Evolutionary conservation across 805 yeast species (phyloP).

Genomic region (Kuraishia borneana): DNA sequence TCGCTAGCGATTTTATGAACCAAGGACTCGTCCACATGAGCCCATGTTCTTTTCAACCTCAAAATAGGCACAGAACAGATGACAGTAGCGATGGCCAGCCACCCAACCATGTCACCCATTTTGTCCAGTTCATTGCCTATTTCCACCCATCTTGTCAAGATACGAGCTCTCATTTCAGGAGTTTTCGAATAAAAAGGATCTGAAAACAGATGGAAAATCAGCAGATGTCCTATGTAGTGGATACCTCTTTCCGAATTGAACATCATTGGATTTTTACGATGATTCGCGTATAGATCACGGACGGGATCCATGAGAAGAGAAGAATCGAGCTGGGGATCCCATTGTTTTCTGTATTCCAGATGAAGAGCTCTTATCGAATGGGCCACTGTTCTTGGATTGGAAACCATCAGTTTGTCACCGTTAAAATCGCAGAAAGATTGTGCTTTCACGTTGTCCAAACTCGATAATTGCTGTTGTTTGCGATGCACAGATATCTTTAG

Average conservation of each 20-base stretch:
- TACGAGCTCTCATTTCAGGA: conserved; percentile 42
- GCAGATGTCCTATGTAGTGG: conserved; percentile 68
- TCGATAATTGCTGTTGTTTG: conserved; percentile 34
- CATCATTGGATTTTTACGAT: conserved; percentile 61
- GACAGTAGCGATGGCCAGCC: conserved; percentile 83
- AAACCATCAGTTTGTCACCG: conserved; percentile 39
- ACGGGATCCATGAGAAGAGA: conserved; percentile 54
- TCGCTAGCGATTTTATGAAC: conserved; percentile 57
- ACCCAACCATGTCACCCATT: conserved; percentile 85
- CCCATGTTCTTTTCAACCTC: conserved; percentile 68
- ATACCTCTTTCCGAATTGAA: conserved; percentile 56
- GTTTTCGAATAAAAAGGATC: conserved; percentile 24
- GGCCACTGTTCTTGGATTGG: conserved; percentile 45
- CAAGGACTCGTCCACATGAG: conserved; percentile 46
- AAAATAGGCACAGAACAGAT: conserved; percentile 76
- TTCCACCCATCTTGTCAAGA: conserved; percentile 75
- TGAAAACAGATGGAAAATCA: conserved; percentile 58
- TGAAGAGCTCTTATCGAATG: conserved; percentile 57
- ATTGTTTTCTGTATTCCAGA: conserved; percentile 45
- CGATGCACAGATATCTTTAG: conserved; percentile 42
- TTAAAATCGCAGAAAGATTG: conserved; percentile 6
- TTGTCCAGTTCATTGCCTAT: conserved; percentile 69
- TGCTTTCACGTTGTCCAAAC: conserved; percentile 16
- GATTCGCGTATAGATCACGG: conserved; percentile 31
- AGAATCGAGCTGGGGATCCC: conserved; percentile 78